These are phyloP conservation scores for Spathaspora sp. DNA, from an alignment of 805 yeast species.

Conservation along the genomic window DNA sequence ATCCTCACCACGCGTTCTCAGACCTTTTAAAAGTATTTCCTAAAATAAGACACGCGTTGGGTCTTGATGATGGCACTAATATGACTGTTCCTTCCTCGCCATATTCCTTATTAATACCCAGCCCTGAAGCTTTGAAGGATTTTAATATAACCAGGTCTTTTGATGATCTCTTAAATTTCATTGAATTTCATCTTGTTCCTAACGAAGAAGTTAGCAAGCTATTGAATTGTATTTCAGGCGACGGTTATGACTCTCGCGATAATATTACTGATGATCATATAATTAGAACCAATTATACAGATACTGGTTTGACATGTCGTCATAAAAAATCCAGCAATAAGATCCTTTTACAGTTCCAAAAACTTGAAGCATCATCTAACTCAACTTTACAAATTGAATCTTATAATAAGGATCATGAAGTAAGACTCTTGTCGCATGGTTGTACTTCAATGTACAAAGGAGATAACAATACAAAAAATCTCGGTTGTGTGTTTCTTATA, in stretches of 20 bases:
- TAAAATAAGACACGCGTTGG: conserved; percentile 38
- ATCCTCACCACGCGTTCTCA: conserved; percentile 29
- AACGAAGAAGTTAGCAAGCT: conserved; percentile 46
- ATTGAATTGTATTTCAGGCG: conserved; percentile 41
- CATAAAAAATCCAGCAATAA: conserved; percentile 18
- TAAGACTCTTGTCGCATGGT: conserved; percentile 58
- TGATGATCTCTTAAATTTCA: conserved; percentile 47
- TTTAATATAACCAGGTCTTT: conserved; percentile 47
- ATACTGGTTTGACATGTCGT: conserved; percentile 38
- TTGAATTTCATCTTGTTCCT: conserved; percentile 69
- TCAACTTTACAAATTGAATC: conserved; percentile 11
- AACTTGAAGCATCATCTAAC: background rate
- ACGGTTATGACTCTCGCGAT: conserved; percentile 2
- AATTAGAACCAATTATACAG: conserved; percentile 39
- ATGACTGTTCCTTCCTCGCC: conserved; percentile 11
- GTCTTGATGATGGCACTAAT: conserved; percentile 16
- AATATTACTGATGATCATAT: conserved; percentile 20
- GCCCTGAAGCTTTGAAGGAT: conserved; percentile 49
- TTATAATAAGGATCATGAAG: conserved; percentile 52
- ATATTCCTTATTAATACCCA: conserved; percentile 71
- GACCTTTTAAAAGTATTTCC: conserved; percentile 45
- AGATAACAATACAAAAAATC: conserved; percentile 18
- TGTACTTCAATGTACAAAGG: conserved; percentile 38
- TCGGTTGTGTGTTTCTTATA: conserved; percentile 56
- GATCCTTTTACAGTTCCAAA: conserved; percentile 31